Base-by-base conservation (phyloP, 495 filamentous ascomycete genomes). In the Xanthoparmelia taractica region DNA sequence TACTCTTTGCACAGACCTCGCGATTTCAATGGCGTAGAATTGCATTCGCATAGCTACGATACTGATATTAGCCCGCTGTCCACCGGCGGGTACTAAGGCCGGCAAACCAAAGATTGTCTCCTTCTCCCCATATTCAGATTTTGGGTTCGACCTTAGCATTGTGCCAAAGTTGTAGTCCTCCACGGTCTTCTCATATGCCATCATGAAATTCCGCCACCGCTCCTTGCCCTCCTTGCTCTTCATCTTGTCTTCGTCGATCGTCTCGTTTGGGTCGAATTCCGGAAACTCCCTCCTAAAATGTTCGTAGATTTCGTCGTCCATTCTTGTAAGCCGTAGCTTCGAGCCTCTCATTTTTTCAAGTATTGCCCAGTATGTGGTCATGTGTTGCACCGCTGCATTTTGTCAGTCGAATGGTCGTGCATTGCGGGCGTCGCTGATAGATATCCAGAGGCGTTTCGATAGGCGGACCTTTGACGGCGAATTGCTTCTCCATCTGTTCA, bases 111-210 rank as follows among this genome's bases (percentile, higher is more conserved):
- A 97, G 58, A 99, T 96, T 4, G 92, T 96, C 64, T 86, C 91
- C 54, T 96, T 82, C 76, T 94, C 79, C 38, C 87, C 88, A 70
- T 97, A 97, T 73, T 97, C 95, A 38, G 68, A 80, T 69, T 87
- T 88, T 15, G 92, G 82, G 70, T 85, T 90, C 54, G 82, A 77
- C 34, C 94, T 82, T 68, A 99, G 65, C 80, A 99, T 89, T 7
- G 94, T 96, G 55, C 94, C 94, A 75, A 97, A 99, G 79, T 96
- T 99, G 81, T 85, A 99, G 74, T 97, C 95, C 59, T 91, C 85
- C 29, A 99, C 79, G 76, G 84, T 92, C 76, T 95, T 90, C 76
- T 97, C 91, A 74, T 94, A 99, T 71, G 82, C 77, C 80, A 88
- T 91, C 82, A 97, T 88, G 78, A 96, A 99, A 65, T 87, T 88